phyloP scores from a whole-genome alignment of 1,284 basidiomycete genomes.

The Heterobasidion occidentale region DNA sequence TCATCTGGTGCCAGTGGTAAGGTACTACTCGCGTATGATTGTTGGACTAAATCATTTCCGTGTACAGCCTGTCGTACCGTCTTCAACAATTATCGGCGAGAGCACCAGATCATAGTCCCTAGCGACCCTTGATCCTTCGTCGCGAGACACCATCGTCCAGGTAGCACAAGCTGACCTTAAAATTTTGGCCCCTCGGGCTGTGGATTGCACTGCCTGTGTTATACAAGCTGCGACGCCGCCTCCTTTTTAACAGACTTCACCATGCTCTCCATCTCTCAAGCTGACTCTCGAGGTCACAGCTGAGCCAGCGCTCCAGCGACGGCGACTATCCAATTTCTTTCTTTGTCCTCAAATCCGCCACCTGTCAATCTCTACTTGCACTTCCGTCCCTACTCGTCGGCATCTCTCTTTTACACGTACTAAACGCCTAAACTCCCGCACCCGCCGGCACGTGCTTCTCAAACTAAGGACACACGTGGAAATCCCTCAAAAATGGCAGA shows the following conservation, averaged over 20 bases:
- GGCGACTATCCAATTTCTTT: slow-evolving; percentile 5
- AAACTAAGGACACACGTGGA: slow-evolving; percentile 6
- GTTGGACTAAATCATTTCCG: slow-evolving; percentile 6
- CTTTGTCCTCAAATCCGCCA: background rate
- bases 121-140: slow-evolving; percentile 27
- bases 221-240: background rate
- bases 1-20: too few relatives aligned
- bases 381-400: background rate
- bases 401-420: background rate
- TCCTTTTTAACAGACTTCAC: slow-evolving; percentile 23
- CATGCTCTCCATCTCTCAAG: slow-evolving; percentile 1
- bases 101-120: slow-evolving; percentile 23
- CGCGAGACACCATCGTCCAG: slow-evolving; percentile 21
- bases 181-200: slow-evolving; percentile 7
- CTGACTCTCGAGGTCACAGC: background rate
- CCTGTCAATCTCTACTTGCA: background rate
- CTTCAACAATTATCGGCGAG: background rate
- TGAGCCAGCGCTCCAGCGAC: background rate
- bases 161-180: slow-evolving; percentile 20
- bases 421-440: slow-evolving; percentile 10
- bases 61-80: slow-evolving; percentile 23
- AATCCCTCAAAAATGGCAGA: slow-evolving; percentile 8
- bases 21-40: slow-evolving; percentile 7
- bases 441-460: slow-evolving; percentile 8
- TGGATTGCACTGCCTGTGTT: slow-evolving; percentile 13